Evolutionary conservation across 805 yeast genomes (phyloP).

Genomic region (Yamadazyma philogaea): DNA sequence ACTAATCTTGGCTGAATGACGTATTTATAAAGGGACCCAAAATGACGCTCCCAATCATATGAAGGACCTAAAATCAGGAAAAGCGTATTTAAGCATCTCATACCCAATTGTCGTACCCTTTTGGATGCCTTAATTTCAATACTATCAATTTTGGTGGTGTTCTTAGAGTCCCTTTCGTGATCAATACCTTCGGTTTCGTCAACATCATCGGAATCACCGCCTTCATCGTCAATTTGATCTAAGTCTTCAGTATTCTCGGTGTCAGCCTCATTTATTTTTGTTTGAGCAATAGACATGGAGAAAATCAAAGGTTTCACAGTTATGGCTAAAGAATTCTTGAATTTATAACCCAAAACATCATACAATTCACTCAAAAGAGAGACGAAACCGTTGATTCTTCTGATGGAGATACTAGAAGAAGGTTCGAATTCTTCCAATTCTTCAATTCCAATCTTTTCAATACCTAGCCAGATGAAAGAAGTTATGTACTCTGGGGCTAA

Average conservation of each 20-base stretch:
- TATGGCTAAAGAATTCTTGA: constrained; percentile 45
- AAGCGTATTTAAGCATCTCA: constrained; percentile 58
- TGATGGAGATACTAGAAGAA: constrained; percentile 34
- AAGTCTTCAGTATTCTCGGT: constrained; percentile 14
- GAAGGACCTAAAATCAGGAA: constrained; percentile 51
- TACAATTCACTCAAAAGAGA: constrained; percentile 57
- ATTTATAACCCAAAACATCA: constrained; percentile 56
- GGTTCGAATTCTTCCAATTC: constrained; percentile 14
- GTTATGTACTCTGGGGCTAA: constrained; percentile 50
- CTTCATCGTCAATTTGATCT: constrained; percentile 4
- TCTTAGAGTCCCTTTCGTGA: constrained; percentile 8
- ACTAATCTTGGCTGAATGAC: constrained; percentile 64
- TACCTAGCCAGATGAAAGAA: constrained; percentile 61
- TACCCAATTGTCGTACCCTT: constrained; percentile 61
- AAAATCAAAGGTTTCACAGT: constrained; percentile 58
- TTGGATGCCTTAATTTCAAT: constrained; percentile 45
- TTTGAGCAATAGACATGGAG: constrained; percentile 53
- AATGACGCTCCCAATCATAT: constrained; percentile 54
- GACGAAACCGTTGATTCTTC: constrained; percentile 62
- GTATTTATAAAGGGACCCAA: constrained; percentile 47
- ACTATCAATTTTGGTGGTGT: neutral
- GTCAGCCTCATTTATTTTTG: constrained; percentile 1
- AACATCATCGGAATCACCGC: constrained; percentile 1
- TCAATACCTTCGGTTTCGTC: constrained; percentile 16
- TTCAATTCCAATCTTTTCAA: constrained; percentile 48